phyloP scores from a whole-genome alignment of 306 rosid species.

The Dalbergia oliveri region DNA sequence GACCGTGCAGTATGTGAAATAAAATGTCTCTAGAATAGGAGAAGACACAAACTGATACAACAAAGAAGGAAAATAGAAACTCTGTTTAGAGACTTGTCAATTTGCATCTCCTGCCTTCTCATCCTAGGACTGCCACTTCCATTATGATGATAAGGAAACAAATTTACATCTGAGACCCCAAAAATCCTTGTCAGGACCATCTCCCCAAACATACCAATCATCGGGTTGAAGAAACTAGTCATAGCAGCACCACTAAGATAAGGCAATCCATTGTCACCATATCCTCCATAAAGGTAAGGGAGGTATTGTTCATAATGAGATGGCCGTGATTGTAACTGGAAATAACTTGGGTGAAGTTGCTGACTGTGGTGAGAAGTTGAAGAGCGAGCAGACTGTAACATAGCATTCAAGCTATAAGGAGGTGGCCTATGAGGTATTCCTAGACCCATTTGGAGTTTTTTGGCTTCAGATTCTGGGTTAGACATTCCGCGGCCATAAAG shows the following conservation, averaged over 20 bases:
- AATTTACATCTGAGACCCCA: conserved; percentile 60
- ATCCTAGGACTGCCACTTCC: conserved; percentile 68
- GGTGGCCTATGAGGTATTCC: conserved; percentile 78
- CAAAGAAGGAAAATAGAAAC: conserved; percentile 80
- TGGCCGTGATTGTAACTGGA: conserved; percentile 59
- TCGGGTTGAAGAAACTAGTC: conserved; percentile 67
- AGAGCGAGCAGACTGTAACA: conserved; percentile 45
- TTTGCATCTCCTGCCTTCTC: conserved; percentile 88
- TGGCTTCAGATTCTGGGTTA: conserved; percentile 56
- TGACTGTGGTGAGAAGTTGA: conserved; percentile 51
- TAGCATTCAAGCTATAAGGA: conserved; percentile 54
- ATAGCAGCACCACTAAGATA: conserved; percentile 65
- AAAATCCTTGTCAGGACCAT: conserved; percentile 75
- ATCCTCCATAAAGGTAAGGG: conserved; percentile 62
- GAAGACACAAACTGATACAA: conserved; percentile 82
- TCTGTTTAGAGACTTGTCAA: conserved; percentile 80
- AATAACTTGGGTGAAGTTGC: conserved; percentile 60
- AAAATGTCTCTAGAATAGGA: conserved; percentile 66
- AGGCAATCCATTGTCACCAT: conserved; percentile 56
- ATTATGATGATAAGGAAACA: conserved; percentile 56
- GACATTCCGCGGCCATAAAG: conserved; percentile 84
- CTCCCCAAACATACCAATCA: conserved; percentile 84
- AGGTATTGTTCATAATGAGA: conserved; percentile 62
- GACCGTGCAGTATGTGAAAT: conserved; percentile 49
- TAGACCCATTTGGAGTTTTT: conserved; percentile 59